phyloP scores from a whole-genome alignment of 768 basidiomycete species.

The Candolleomyces aberdarensis region DNA sequence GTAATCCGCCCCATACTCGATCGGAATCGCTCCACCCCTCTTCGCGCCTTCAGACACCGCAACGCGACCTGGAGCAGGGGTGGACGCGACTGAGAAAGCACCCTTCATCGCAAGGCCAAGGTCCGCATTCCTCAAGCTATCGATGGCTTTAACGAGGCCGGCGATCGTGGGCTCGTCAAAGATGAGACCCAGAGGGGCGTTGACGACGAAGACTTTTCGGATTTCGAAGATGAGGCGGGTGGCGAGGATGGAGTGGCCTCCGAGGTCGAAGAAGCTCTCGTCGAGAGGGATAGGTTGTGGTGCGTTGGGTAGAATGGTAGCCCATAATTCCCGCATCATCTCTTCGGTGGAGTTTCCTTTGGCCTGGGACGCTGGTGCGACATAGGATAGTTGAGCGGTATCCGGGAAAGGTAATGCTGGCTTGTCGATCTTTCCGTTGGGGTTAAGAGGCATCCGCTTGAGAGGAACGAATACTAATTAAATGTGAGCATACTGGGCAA shows the following conservation, averaged over 20 bases:
- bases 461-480: slow-evolving; percentile 90
- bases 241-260: slow-evolving; percentile 97
- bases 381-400: slow-evolving; percentile 65
- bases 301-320: slow-evolving; percentile 68
- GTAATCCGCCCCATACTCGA: slow-evolving; percentile 81
- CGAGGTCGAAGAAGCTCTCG: slow-evolving; percentile 97
- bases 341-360: slow-evolving; percentile 67
- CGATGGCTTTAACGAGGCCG: slow-evolving; percentile 74
- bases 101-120: slow-evolving; percentile 60
- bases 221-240: slow-evolving; percentile 97
- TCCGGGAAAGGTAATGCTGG: slow-evolving; percentile 98
- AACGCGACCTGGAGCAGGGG: slow-evolving; percentile 9
- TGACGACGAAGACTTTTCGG: slow-evolving; percentile 85
- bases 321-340: slow-evolving; percentile 84
- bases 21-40: slow-evolving; percentile 23
- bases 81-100: slow-evolving; percentile 8
- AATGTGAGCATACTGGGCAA: background rate
- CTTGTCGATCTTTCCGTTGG: slow-evolving; percentile 99
- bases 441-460: slow-evolving; percentile 93
- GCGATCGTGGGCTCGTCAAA: slow-evolving; percentile 88
- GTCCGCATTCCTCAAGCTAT: slow-evolving; percentile 68
- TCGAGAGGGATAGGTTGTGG: slow-evolving; percentile 78
- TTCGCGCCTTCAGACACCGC: slow-evolving; percentile 1
- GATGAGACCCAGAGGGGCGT: slow-evolving; percentile 87
- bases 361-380: slow-evolving; percentile 36